phyloP scores from a whole-genome alignment of 345 rosid genomes.

The Brassica napus region DNA sequence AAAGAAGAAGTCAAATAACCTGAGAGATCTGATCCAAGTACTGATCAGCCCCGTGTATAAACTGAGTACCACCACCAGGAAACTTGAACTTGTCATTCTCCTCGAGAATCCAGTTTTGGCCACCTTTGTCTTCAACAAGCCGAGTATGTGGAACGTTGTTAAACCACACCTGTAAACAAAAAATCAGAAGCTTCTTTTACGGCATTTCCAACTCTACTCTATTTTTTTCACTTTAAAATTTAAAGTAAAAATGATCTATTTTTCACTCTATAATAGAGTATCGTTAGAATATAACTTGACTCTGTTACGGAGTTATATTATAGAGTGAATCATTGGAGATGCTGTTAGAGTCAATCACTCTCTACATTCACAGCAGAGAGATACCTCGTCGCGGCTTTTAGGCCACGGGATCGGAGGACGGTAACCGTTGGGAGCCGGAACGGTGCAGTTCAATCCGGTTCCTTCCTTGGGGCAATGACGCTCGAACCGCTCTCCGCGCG shows the following conservation, averaged over 20 bases:
- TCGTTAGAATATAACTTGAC: too few relatives aligned
- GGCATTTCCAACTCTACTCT: too few relatives aligned
- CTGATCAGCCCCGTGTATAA: slow-evolving; percentile 91
- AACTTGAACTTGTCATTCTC: slow-evolving; percentile 82
- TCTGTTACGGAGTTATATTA: too few relatives aligned
- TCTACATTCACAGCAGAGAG: neutral
- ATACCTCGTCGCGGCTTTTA: slow-evolving; percentile 89
- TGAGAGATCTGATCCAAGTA: slow-evolving; percentile 85
- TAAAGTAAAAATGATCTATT: too few relatives aligned
- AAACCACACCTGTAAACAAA: slow-evolving; percentile 69
- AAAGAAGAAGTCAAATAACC: slow-evolving; percentile 41
- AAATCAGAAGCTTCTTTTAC: neutral
- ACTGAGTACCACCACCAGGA: slow-evolving; percentile 99
- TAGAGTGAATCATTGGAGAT: too few relatives aligned
- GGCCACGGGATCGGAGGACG: slow-evolving; percentile 85
- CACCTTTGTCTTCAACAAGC: slow-evolving; percentile 91
- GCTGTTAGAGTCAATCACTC: neutral
- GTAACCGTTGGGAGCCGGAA: slow-evolving; percentile 78
- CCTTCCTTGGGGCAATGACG: slow-evolving; percentile 80
- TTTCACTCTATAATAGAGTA: too few relatives aligned
- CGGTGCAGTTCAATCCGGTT: slow-evolving; percentile 69
- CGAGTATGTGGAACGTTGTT: slow-evolving; percentile 83
- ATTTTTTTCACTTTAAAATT: too few relatives aligned
- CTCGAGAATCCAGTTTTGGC: slow-evolving; percentile 88
- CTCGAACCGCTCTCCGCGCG: slow-evolving; percentile 76